A percentile compares a stretch with the other conserved stretches of the same genome.
phyloP scores from a whole-genome alignment of 2,329 filamentous ascomycete species.

The Exophiala sp. region DNA sequence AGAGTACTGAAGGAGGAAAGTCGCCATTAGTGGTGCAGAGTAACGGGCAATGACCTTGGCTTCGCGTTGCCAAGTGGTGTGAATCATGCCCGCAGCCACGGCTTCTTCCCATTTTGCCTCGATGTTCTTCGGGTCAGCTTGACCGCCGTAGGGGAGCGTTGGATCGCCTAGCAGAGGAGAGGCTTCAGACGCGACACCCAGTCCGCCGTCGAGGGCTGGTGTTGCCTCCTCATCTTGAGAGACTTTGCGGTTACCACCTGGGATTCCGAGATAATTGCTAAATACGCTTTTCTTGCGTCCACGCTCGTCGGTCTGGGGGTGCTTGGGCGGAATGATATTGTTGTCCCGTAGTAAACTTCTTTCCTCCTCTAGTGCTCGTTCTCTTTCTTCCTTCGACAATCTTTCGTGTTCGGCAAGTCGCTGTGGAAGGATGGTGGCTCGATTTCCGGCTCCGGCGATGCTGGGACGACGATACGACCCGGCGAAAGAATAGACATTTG shows the following conservation, averaged over 20 bases:
- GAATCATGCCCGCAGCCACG: constrained; percentile 73
- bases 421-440: constrained; percentile 63
- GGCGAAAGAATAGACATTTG: constrained; percentile 50
- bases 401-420: constrained; percentile 40
- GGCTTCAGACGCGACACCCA: constrained; percentile 39
- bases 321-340: constrained; percentile 54
- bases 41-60: constrained; percentile 73
- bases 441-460: constrained; percentile 68
- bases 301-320: constrained; percentile 32
- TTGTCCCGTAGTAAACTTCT: constrained; percentile 59
- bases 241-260: constrained; percentile 25
- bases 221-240: constrained; percentile 28
- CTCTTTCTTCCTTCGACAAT: constrained; percentile 52
- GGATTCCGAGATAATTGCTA: constrained; percentile 17
- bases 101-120: constrained; percentile 81
- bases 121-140: constrained; percentile 55
- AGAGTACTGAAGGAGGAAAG: constrained; percentile 77
- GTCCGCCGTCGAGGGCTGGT: constrained; percentile 14
- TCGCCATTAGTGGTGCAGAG: constrained; percentile 66
- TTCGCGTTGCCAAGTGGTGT: constrained; percentile 89
- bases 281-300: constrained; percentile 19
- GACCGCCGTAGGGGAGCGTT: constrained; percentile 43
- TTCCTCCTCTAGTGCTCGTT: constrained; percentile 55
- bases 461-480: constrained; percentile 73
- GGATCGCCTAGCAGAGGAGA: constrained; percentile 48